Base-by-base conservation (phyloP, 768 basidiomycete species). In the Mycena alexandri region DNA sequence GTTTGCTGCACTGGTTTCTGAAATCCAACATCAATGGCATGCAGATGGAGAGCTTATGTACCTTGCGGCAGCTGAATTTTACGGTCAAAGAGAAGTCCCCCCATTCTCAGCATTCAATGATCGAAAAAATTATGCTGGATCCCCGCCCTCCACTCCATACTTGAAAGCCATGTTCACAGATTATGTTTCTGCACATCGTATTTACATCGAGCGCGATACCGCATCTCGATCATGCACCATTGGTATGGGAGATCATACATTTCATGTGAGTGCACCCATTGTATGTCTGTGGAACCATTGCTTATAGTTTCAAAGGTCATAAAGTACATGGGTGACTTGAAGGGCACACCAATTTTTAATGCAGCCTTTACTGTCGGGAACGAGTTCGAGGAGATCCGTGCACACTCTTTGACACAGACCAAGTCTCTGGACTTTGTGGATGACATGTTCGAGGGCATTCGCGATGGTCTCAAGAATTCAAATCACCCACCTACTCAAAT, bases 11-110 rank as follows among this genome's bases (percentile, higher is more conserved):
- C 38, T 65, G 1, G 48, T 58, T 14, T 65, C 63, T 11, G 63
- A 65, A 10, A 29, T 58, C 21, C 63, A 65, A 41, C 48, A 65
- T 22, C 17, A 41, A 4, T 46, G 2, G 4, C 63, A 65, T 46
- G 56, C 56, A 3, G 56, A 58, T 0, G n/a, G 55, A 5, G 63
- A 65, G 16, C 56, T 65, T 5, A 65, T 65, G 63, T 65, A 65
- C 17, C 25, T 65, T 14, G 36, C 38, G 2, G 63, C 63, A 5
- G 63, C 48, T 1, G 9, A 50, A 11, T 58, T 65, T n/a, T 58
- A 57, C 12, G 46, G 56, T 11, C 34, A 29, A 16, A 38, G 16
- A 5, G 12, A 19, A 1, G 19, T 36, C 16, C 12, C 47, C n/a
- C 22, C 14, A 41, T 63, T 38, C 12, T 63, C 61, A 0, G 36